Percentiles rank a stretch among this genome's conserved stretches.
Conservation (phyloP, 352 stramenopile species). For the Globisporangium solare region DNA sequence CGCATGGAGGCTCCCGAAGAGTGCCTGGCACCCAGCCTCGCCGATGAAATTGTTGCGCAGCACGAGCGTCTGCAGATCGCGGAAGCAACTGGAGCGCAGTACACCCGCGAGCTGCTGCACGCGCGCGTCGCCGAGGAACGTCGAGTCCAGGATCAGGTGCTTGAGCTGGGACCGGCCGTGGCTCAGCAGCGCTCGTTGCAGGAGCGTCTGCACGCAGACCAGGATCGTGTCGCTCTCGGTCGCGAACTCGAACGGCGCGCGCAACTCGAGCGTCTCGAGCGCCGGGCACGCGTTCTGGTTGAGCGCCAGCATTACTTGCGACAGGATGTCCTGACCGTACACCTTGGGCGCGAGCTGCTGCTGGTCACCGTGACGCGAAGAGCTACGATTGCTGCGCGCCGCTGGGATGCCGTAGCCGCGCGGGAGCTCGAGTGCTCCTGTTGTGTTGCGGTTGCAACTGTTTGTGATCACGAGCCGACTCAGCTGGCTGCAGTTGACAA, state of each 20-base stretch:
- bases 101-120: slow-evolving; percentile 30
- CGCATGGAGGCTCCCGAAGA: slow-evolving; percentile 25
- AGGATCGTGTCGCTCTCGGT: slow-evolving; percentile 48
- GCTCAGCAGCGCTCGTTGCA: neutral
- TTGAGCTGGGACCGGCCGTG: slow-evolving; percentile 13
- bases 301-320: slow-evolving; percentile 33
- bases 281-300: slow-evolving; percentile 26
- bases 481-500: slow-evolving; percentile 42
- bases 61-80: slow-evolving; percentile 26
- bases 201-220: slow-evolving; percentile 29
- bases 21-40: slow-evolving; percentile 31
- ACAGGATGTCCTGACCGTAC: slow-evolving; percentile 30
- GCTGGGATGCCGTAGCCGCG: slow-evolving; percentile 4
- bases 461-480: slow-evolving; percentile 45
- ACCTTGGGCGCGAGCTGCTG: neutral
- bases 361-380: too few relatives aligned
- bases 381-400: too few relatives aligned
- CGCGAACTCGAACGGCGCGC: slow-evolving; percentile 57
- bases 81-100: slow-evolving; percentile 25
- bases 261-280: slow-evolving; percentile 36
- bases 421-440: slow-evolving; percentile 3
- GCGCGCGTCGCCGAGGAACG: slow-evolving; percentile 49
- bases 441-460: slow-evolving; percentile 18
- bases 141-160: slow-evolving; percentile 49
- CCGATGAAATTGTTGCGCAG: slow-evolving; percentile 69